These are phyloP conservation scores for Cutaneotrichosporon dermatis DNA, from an alignment of 1,284 basidiomycete genomes.

Conservation along the genomic window DNA sequence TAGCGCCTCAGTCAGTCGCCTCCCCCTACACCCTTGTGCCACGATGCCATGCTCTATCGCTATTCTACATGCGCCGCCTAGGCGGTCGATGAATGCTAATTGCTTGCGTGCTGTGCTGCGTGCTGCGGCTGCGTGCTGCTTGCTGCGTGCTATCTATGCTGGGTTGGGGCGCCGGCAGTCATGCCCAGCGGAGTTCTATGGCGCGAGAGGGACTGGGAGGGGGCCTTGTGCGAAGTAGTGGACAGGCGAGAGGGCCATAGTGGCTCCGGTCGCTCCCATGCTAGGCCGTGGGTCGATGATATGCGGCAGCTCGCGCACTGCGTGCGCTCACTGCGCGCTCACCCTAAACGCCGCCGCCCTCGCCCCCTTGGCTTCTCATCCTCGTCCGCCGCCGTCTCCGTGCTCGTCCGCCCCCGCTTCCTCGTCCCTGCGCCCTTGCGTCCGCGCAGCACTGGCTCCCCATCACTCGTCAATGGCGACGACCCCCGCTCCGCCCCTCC, in stretches of 20 bases:
- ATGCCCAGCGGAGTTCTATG: too few relatives aligned
- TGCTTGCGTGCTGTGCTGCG: neutral
- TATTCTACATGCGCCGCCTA: neutral
- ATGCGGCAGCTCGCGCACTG: neutral
- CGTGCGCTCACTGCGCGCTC: too few relatives aligned
- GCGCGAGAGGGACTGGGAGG: too few relatives aligned
- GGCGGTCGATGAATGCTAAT: neutral
- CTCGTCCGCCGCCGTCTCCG: neutral
- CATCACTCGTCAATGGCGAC: conserved; percentile 1
- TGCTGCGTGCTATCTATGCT: neutral
- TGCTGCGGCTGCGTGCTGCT: neutral
- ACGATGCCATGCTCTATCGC: neutral
- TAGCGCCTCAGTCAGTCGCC: too few relatives aligned
- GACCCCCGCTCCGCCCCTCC: neutral
- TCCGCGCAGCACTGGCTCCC: neutral
- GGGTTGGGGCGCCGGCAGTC: too few relatives aligned
- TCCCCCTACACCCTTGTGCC: too few relatives aligned
- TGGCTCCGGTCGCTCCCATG: too few relatives aligned
- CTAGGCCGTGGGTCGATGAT: too few relatives aligned
- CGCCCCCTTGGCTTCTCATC: neutral
- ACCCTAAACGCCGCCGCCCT: neutral
- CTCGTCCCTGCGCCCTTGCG: neutral
- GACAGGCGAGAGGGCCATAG: too few relatives aligned
- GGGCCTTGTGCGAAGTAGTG: too few relatives aligned
- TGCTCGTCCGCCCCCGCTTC: neutral